These are phyloP conservation scores for Alternaria angustiovoidea DNA, from an alignment of 2,329 filamentous ascomycete species.

Conservation along the genomic window DNA sequence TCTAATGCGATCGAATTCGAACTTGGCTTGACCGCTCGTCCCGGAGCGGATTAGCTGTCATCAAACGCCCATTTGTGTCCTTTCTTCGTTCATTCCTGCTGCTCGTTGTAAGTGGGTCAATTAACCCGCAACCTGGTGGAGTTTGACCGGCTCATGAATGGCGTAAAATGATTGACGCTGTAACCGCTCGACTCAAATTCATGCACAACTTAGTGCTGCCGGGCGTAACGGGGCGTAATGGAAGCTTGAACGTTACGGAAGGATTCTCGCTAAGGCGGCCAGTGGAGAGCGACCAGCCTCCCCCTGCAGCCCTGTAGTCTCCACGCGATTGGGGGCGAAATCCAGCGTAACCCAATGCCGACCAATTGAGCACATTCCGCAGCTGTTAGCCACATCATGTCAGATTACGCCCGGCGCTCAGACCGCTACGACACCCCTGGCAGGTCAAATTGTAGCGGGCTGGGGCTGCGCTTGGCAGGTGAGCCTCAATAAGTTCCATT, in stretches of 20 bases:
- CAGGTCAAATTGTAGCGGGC: constrained; percentile 10
- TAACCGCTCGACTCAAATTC: constrained; percentile 22
- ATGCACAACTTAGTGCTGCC: constrained; percentile 19
- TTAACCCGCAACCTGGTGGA: constrained; percentile 8
- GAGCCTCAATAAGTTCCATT: constrained; percentile 22
- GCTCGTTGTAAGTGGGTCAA: constrained; percentile 12
- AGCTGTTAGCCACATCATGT: constrained; percentile 27
- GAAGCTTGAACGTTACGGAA: constrained; percentile 28
- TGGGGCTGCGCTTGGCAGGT: constrained; percentile 16
- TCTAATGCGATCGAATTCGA: neutral
- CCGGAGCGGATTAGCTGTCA: constrained; percentile 20
- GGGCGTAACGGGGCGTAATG: constrained; percentile 26
- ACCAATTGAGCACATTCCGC: constrained; percentile 23
- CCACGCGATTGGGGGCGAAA: constrained; percentile 22
- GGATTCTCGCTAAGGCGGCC: constrained; percentile 25
- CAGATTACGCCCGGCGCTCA: constrained; percentile 36
- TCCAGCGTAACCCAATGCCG: constrained; percentile 6
- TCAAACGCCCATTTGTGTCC: constrained; percentile 28
- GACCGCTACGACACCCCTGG: constrained; percentile 13
- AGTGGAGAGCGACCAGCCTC: constrained; percentile 12
- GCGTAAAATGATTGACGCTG: constrained; percentile 24
- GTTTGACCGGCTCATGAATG: neutral
- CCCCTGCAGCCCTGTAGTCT: constrained; percentile 18
- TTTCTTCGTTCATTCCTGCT: constrained; percentile 8
- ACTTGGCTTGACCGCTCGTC: constrained; percentile 7